Percentiles rank a stretch among this genome's conserved stretches.
These are phyloP conservation scores for Kwoniella dejecticola DNA, from an alignment of 768 basidiomycete genomes.

Conservation along the genomic window DNA sequence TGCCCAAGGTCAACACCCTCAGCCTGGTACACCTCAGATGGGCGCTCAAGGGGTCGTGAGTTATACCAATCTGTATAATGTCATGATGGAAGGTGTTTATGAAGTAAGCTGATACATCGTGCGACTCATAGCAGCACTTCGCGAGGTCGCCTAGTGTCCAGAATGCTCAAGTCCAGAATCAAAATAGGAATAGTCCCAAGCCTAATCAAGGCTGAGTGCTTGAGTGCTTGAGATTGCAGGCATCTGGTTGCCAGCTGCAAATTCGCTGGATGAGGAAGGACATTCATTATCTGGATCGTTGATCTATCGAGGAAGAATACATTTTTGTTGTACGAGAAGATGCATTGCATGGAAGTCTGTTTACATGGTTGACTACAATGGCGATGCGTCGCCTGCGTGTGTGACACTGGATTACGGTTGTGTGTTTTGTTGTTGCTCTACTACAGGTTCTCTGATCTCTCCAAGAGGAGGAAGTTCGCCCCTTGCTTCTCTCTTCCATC, in stretches of 20 bases:
- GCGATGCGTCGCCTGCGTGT: background rate
- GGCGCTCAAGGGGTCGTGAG: constrained; percentile 15
- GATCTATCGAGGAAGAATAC: background rate
- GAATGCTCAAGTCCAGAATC: constrained; percentile 21
- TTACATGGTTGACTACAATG: background rate
- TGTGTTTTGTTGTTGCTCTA: constrained; percentile 12
- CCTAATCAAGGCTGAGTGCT: constrained; percentile 13
- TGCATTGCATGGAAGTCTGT: background rate
- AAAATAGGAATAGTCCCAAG: constrained; percentile 30
- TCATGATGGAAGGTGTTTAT: too few species aligned
- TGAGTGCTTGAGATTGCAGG: too few species aligned
- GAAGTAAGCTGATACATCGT: background rate
- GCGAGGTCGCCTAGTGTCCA: constrained; percentile 39
- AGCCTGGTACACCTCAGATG: constrained; percentile 24
- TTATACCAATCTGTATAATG: background rate
- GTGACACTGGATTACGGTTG: constrained; percentile 6
- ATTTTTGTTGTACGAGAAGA: background rate
- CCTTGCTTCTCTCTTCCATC: constrained; percentile 45
- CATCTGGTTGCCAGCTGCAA: too few species aligned
- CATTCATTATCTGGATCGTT: background rate
- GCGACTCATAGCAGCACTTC: constrained; percentile 21
- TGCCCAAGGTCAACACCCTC: constrained; percentile 25
- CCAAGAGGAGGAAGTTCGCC: constrained; percentile 11
- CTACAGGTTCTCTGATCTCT: background rate
- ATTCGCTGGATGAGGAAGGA: background rate